These are phyloP conservation scores for Erysimum pusillum DNA, from an alignment of 441 rosid genomes.

Conservation along the genomic window DNA sequence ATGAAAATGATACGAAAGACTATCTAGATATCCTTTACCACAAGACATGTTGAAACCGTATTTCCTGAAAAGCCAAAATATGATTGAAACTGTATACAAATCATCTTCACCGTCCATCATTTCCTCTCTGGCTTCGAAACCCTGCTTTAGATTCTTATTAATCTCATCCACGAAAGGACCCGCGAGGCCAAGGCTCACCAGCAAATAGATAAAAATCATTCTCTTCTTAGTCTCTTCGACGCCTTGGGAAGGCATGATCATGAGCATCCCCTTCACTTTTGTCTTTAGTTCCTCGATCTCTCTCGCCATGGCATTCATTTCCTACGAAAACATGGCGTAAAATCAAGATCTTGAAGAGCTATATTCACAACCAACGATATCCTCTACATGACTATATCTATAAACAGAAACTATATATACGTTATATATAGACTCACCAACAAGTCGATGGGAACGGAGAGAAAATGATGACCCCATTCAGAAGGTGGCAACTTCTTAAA, in stretches of 20 bases:
- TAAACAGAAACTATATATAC: not conserved
- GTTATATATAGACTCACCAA: constrained; percentile 12
- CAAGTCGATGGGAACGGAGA: constrained; percentile 11
- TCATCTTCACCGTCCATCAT: constrained; percentile 24
- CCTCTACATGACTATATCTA: too few species aligned
- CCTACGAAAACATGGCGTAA: not conserved
- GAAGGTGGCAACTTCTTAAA: constrained; percentile 32
- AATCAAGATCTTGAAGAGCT: too few species aligned
- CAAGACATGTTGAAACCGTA: constrained; percentile 26
- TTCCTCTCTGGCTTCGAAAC: constrained; percentile 13
- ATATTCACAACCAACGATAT: too few species aligned
- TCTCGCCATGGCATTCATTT: constrained; percentile 27
- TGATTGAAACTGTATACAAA: constrained; percentile 24
- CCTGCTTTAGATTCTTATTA: constrained; percentile 1
- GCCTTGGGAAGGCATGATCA: constrained; percentile 17
- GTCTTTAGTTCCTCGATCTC: constrained; percentile 22
- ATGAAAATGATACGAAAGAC: not conserved
- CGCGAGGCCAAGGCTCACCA: constrained; percentile 29
- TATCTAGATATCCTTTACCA: not conserved
- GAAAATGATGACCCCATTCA: constrained; percentile 30
- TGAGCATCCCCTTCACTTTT: constrained; percentile 2
- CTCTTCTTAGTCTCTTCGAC: constrained; percentile 3
- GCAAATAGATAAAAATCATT: constrained; percentile 15
- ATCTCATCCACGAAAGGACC: constrained; percentile 34
- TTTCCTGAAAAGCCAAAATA: constrained; percentile 35